Conservation (phyloP, 331 rosid species). For the Dryas integrifolia region DNA sequence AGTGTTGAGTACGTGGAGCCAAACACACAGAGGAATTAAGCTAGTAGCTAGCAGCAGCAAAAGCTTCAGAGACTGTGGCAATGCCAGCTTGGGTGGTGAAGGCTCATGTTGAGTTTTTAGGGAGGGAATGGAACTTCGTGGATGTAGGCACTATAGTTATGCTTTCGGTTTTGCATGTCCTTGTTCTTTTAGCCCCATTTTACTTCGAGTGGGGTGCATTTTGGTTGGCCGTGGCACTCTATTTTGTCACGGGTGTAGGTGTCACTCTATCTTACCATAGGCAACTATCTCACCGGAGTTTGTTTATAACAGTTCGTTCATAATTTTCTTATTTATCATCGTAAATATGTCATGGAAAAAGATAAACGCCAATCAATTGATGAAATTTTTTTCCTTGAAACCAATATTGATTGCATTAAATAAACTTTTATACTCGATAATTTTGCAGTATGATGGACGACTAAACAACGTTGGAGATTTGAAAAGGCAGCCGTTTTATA, state of each 20-base stretch:
- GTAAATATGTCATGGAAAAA: no score
- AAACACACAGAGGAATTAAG: no score
- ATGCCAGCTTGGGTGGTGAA: constrained; percentile 6
- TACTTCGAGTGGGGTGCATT: constrained; percentile 18
- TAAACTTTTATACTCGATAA: no score
- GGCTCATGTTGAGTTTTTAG: background rate
- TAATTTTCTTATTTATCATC: no score
- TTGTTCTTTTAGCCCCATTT: constrained; percentile 16
- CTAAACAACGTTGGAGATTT: constrained; percentile 57
- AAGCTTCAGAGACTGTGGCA: background rate
- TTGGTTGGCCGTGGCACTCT: constrained; percentile 9
- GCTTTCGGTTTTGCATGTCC: background rate
- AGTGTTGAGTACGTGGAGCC: no score
- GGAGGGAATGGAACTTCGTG: constrained; percentile 6
- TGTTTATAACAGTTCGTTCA: no score
- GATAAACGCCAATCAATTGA: no score
- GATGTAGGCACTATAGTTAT: background rate
- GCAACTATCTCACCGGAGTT: constrained; percentile 10
- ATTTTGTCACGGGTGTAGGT: constrained; percentile 16
- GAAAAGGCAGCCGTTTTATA: constrained; percentile 56
- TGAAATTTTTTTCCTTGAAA: background rate
- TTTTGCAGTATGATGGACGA: constrained; percentile 51
- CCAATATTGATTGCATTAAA: no score
- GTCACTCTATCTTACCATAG: constrained; percentile 18
- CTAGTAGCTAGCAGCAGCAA: no score